Evolutionary conservation across 2,329 filamentous ascomycete species (phyloP).

Genomic region (Talaromyces sp.): DNA sequence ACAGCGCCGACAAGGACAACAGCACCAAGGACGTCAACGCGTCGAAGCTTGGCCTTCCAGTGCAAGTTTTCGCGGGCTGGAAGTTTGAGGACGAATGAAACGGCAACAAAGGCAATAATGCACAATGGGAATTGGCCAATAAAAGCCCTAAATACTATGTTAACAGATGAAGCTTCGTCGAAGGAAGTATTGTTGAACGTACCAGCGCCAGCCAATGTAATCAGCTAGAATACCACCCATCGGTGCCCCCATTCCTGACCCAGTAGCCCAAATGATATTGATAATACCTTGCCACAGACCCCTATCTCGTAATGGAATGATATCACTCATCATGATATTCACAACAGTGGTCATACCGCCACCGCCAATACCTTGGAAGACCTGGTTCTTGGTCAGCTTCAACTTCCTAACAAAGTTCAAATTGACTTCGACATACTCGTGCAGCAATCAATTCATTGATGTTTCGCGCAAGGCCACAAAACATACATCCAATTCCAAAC

Average conservation of each 20-base stretch:
- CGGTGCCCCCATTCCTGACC: constrained; percentile 70
- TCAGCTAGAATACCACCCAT: constrained; percentile 73
- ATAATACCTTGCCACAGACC: constrained; percentile 75
- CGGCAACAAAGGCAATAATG: constrained; percentile 64
- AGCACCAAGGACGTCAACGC: constrained; percentile 75
- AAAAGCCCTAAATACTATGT: constrained; percentile 61
- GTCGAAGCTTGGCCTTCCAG: constrained; percentile 67
- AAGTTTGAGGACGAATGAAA: constrained; percentile 64
- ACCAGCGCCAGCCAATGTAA: constrained; percentile 75
- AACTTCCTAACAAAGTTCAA: not conserved
- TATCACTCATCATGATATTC: constrained; percentile 70
- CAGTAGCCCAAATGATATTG: constrained; percentile 71
- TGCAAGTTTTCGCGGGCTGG: constrained; percentile 61
- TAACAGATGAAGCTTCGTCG: not conserved
- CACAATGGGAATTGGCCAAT: constrained; percentile 71
- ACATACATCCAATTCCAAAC: constrained; percentile 52
- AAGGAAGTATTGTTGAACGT: constrained; percentile 25
- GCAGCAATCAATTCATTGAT: constrained; percentile 69
- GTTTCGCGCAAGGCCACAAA: constrained; percentile 62
- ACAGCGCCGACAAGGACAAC: constrained; percentile 67
- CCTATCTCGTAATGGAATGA: constrained; percentile 69
- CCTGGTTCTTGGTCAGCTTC: constrained; percentile 27
- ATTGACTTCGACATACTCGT: constrained; percentile 43
- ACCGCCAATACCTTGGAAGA: constrained; percentile 67
- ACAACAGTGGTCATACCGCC: constrained; percentile 73